Percentiles rank a stretch among this genome's conserved stretches.
These are phyloP conservation scores for Beauveria medogensis DNA, from an alignment of 2,329 filamentous ascomycete species.

Conservation along the genomic window DNA sequence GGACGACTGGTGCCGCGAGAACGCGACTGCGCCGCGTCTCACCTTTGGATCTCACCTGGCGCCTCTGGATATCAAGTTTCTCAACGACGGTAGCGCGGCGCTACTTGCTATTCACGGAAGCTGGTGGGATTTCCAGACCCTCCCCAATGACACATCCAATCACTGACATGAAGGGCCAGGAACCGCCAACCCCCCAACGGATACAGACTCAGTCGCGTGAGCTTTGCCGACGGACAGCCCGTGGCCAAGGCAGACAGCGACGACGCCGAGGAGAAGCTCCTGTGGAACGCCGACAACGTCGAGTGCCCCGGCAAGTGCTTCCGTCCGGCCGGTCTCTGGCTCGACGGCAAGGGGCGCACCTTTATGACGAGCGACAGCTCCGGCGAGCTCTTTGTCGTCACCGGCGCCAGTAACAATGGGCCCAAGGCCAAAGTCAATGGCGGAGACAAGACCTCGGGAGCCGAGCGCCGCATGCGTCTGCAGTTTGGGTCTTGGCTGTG, in stretches of 20 bases:
- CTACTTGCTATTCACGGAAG: conserved; percentile 58
- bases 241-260: conserved; percentile 25
- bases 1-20: conserved; percentile 17
- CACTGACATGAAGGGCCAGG: conserved; percentile 13
- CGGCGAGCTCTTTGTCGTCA: conserved; percentile 46
- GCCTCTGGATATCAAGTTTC: conserved; percentile 58
- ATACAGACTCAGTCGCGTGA: conserved; percentile 31
- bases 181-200: conserved; percentile 27
- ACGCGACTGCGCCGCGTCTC: conserved; percentile 17
- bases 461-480: neutral
- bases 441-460: neutral
- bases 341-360: conserved; percentile 32
- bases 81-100: conserved; percentile 42
- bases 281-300: conserved; percentile 39
- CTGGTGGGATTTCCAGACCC: conserved; percentile 28
- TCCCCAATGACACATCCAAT: neutral
- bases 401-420: conserved; percentile 7
- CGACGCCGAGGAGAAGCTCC: conserved; percentile 35
- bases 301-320: conserved; percentile 42
- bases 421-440: neutral
- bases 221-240: conserved; percentile 29
- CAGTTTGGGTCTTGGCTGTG: conserved; percentile 1
- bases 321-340: conserved; percentile 41
- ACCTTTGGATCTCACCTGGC: conserved; percentile 46
- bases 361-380: conserved; percentile 47